phyloP scores from a whole-genome alignment of 768 basidiomycete species.

The Leucogyrophana mollusca region DNA sequence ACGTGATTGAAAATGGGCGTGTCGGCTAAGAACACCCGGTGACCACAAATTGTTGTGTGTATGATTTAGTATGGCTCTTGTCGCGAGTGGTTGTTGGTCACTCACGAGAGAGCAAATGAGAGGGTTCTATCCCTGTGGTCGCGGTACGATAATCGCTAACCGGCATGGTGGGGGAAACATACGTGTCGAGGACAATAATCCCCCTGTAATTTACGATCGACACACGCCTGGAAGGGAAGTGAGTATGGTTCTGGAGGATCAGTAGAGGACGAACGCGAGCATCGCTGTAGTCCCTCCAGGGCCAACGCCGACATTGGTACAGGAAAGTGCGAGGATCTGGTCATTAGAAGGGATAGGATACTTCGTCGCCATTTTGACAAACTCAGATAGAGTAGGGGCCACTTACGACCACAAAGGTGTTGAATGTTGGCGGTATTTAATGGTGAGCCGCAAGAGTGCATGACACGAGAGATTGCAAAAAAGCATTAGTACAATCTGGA shows the following conservation, averaged over 20 bases:
- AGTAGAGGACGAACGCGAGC: slow-evolving; percentile 67
- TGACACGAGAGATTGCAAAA: too few relatives aligned
- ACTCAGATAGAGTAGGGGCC: slow-evolving; percentile 3
- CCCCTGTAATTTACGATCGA: slow-evolving; percentile 60
- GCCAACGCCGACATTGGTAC: slow-evolving; percentile 73
- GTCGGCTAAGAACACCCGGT: slow-evolving; percentile 17
- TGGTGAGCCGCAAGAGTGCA: too few relatives aligned
- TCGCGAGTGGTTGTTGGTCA: slow-evolving; percentile 1
- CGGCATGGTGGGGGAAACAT: slow-evolving; percentile 62
- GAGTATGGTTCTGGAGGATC: slow-evolving; percentile 3
- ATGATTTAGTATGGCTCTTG: not conserved
- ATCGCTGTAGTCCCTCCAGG: slow-evolving; percentile 80
- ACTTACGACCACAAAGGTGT: slow-evolving; percentile 18
- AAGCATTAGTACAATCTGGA: too few relatives aligned
- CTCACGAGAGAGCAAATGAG: slow-evolving; percentile 40
- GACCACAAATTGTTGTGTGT: not conserved
- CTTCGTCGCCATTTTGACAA: slow-evolving; percentile 29
- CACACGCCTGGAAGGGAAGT: slow-evolving; percentile 38
- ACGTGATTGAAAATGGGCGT: slow-evolving; percentile 60
- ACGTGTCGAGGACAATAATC: slow-evolving; percentile 57
- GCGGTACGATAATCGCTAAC: slow-evolving; percentile 74
- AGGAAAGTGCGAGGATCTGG: slow-evolving; percentile 60
- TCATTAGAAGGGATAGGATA: slow-evolving; percentile 34
- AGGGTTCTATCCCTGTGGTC: slow-evolving; percentile 53
- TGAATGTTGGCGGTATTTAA: too few relatives aligned